Base-by-base conservation (phyloP, 345 rosid genomes). In the Microthlaspi erraticum region DNA sequence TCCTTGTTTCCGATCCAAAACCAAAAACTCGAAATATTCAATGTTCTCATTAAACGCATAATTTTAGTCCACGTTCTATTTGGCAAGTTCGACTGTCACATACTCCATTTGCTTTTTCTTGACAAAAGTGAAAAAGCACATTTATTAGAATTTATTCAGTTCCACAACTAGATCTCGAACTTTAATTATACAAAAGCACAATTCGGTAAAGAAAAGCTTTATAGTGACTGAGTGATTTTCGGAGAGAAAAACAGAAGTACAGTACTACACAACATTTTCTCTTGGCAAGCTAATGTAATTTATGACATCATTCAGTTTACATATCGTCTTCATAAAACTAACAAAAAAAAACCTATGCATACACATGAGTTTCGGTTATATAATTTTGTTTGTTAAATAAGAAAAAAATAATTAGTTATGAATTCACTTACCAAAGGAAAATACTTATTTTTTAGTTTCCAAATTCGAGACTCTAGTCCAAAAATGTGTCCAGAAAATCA, bases 71-170 rank as follows among this genome's bases (percentile, higher is more conserved):
- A 61, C 54, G 14, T 52, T 43, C 12, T 29, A 51, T 52, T 61
- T 19, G 54, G 61, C 54, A 61, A 51, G 29, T 16, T 71, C 9
- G 2, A 26, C 39, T 60, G 45, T 60, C 75, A 63, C 46, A 63
- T 37, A 50, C 2, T 23, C 20, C 33, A 45, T 10, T 18, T 32
- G 8, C 2, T 54, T 17, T 43, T 46, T 33, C 7, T 5, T 1
- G 16, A 9, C 17, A 39, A 13, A 8, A 39, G 1, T 2, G 17
- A 3, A 8, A 41, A 71, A 41, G 53, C 61, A 55, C 16, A 64
- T 5, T 50, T 60, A 26, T 26, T 26, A 7, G n/a, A 42, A 42
- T 62, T 33, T 61, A 34, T 52, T 61, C 36, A 51, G 1, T 51
- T 60, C 68, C 32, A 29, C 49, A 51, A 51, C 29, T 37, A 46